These are phyloP conservation scores for Lactarius hatsudake DNA, from an alignment of 768 basidiomycete species.

Conservation along the genomic window DNA sequence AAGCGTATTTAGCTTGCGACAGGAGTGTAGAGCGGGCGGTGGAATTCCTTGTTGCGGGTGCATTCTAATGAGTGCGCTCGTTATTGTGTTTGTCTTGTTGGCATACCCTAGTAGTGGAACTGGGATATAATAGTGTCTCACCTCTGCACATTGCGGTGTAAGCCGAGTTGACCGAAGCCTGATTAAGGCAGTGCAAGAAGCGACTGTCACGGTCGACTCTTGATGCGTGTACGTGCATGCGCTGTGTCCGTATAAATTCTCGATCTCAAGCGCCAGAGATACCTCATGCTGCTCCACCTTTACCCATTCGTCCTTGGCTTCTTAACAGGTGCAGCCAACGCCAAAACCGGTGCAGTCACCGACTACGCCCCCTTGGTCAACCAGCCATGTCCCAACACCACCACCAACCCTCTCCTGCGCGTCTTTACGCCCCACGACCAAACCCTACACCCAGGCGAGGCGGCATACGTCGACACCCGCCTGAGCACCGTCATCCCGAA, in stretches of 20 bases:
- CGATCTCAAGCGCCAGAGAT: background rate
- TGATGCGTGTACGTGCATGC: background rate
- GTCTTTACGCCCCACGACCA: conserved; percentile 50
- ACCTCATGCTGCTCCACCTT: background rate
- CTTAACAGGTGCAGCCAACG: background rate
- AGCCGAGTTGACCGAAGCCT: background rate
- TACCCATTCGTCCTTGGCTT: background rate
- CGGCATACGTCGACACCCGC: conserved; percentile 46
- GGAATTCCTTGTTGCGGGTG: background rate
- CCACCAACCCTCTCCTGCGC: conserved; percentile 48
- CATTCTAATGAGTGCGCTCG: background rate
- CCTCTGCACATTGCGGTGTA: background rate
- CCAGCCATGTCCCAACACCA: conserved; percentile 51
- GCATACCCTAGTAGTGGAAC: background rate
- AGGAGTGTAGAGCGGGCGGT: conserved; percentile 1
- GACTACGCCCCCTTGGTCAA: conserved; percentile 54
- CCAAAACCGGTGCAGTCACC: conserved; percentile 30
- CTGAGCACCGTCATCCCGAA: conserved; percentile 40
- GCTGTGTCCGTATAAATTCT: background rate
- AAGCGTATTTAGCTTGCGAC: background rate
- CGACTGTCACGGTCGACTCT: background rate
- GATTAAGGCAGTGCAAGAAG: background rate
- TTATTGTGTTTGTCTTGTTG: background rate
- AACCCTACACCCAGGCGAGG: conserved; percentile 48
- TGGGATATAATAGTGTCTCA: background rate